These are phyloP conservation scores for Saururus chinensis DNA, from an alignment of 164 flowering plant species.

Conservation along the genomic window DNA sequence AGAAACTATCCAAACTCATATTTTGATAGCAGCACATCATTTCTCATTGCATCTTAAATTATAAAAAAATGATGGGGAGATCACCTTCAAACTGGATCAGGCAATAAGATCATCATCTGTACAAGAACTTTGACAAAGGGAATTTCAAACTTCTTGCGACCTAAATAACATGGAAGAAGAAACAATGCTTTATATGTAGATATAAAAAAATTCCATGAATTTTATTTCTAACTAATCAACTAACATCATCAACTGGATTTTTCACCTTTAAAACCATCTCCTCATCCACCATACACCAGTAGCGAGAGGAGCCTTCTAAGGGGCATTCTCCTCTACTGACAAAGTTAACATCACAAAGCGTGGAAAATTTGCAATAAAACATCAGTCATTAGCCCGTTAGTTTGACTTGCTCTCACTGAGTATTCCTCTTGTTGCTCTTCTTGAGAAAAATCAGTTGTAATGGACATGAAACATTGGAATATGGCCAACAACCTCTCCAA, in stretches of 20 bases:
- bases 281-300: too few relatives aligned
- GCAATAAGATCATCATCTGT: slow-evolving; percentile 38
- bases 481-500: slow-evolving; percentile 89
- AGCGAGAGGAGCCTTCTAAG: too few relatives aligned
- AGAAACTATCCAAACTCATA: too few relatives aligned
- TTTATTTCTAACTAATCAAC: too few relatives aligned
- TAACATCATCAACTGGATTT: too few relatives aligned
- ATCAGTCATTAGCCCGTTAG: slow-evolving; percentile 56
- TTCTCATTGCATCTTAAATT: too few relatives aligned
- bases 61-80: too few relatives aligned
- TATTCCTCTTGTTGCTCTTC: slow-evolving; percentile 31
- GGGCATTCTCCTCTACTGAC: slow-evolving; percentile 85
- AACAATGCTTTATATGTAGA: background rate
- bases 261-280: slow-evolving; percentile 14
- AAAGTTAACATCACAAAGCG: slow-evolving; percentile 86
- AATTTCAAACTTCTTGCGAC: slow-evolving; percentile 80
- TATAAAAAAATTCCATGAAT: too few relatives aligned
- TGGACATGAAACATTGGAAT: slow-evolving; percentile 79
- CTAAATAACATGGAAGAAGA: slow-evolving; percentile 14
- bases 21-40: too few relatives aligned
- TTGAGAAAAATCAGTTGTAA: slow-evolving; percentile 34
- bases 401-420: slow-evolving; percentile 19
- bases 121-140: slow-evolving; percentile 73
- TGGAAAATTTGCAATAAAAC: slow-evolving; percentile 84
- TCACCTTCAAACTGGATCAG: too few relatives aligned